These are phyloP conservation scores for Tricharina praecox DNA, from an alignment of 495 filamentous ascomycete genomes.

Conservation along the genomic window DNA sequence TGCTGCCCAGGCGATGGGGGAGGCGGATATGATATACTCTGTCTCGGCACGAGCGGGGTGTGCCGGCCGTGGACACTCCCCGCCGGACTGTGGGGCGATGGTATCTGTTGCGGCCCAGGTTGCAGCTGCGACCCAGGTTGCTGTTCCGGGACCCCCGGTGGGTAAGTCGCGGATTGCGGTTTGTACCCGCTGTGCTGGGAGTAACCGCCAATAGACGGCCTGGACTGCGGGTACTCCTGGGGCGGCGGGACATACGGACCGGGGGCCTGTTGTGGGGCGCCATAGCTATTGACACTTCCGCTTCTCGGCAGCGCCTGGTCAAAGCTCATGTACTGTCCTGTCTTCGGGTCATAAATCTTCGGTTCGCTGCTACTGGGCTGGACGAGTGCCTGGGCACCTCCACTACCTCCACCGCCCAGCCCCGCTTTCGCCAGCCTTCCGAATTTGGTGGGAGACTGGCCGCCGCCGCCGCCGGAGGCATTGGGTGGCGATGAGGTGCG, in stretches of 20 bases:
- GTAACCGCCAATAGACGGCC: no score
- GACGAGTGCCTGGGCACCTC: neutral
- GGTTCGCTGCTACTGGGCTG: neutral
- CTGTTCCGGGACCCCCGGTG: neutral
- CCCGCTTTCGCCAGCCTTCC: conserved; percentile 2
- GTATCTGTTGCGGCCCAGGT: neutral
- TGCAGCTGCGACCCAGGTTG: neutral
- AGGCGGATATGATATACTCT: neutral
- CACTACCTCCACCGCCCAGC: neutral
- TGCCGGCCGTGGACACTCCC: neutral
- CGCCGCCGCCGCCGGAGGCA: neutral
- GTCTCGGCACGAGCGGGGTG: neutral
- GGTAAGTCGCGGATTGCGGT: neutral
- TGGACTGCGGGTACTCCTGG: no score
- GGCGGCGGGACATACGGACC: no score
- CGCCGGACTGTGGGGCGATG: neutral
- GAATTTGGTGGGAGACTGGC: neutral
- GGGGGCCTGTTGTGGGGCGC: no score
- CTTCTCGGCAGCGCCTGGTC: no score
- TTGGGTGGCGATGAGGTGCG: neutral
- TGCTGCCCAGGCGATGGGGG: neutral
- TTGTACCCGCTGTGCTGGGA: neutral
- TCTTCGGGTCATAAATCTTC: conserved; percentile 8
- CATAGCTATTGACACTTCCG: no score
- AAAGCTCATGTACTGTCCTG: conserved; percentile 2